phyloP scores from a whole-genome alignment of 345 rosid species.

The Populus ilicifolia region DNA sequence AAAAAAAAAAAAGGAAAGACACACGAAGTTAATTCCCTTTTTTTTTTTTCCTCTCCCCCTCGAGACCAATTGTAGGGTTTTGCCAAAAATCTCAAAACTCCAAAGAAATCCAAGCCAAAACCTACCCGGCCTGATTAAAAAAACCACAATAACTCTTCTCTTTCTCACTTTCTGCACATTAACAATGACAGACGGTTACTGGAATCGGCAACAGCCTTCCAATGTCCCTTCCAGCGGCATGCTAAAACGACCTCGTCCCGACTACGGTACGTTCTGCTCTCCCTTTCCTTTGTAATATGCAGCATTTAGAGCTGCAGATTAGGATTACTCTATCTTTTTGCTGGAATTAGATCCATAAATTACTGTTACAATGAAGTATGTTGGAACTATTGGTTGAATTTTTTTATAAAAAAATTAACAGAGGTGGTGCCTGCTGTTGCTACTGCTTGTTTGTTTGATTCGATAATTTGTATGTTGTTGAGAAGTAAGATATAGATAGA shows the following conservation, averaged over 20 bases:
- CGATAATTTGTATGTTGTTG: not conserved
- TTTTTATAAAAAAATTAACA: not conserved
- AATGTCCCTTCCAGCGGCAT: conserved; percentile 24
- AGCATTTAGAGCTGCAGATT: not conserved
- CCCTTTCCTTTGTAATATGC: not conserved
- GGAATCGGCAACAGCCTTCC: conserved; percentile 58
- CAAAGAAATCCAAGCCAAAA: not conserved
- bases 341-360: not conserved
- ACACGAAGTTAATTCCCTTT: too few relatives aligned
- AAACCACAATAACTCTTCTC: too few relatives aligned
- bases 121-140: not conserved
- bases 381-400: too few relatives aligned
- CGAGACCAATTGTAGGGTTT: too few relatives aligned
- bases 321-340: not conserved
- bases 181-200: conserved; percentile 59
- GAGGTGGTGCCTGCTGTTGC: too few relatives aligned
- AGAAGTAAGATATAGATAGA: not conserved
- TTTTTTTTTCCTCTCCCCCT: too few relatives aligned
- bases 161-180: not conserved
- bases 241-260: conserved; percentile 59
- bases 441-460: not conserved
- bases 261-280: conserved; percentile 40
- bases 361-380: not conserved
- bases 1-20: too few relatives aligned
- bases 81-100: too few relatives aligned